These are phyloP conservation scores for Triticum aestivum DNA, from an alignment of 176 grass and related monocot species.

Conservation along the genomic window DNA sequence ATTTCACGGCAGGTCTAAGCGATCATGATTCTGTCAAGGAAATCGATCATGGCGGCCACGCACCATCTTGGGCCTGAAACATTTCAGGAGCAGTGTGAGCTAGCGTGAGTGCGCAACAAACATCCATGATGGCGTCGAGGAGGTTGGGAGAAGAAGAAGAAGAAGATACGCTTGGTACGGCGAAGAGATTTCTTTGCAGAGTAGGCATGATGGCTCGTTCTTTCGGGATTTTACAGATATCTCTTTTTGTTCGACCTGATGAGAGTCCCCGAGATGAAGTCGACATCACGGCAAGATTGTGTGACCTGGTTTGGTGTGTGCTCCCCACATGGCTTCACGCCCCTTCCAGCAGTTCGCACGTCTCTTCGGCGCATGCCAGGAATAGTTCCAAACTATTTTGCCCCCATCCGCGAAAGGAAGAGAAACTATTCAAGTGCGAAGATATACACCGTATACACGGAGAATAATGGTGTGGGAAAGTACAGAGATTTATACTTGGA, in stretches of 20 bases:
- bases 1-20: slow-evolving; percentile 1
- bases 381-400: slow-evolving; percentile 9
- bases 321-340: slow-evolving; percentile 54
- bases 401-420: neutral
- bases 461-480: neutral
- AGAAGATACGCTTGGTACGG: neutral
- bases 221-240: neutral
- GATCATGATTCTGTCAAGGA: slow-evolving; percentile 20
- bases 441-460: neutral
- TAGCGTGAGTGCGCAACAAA: neutral
- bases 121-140: neutral
- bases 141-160: neutral
- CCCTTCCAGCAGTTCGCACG: slow-evolving; percentile 11
- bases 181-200: slow-evolving; percentile 30
- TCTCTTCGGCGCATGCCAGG: neutral
- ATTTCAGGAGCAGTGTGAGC: neutral
- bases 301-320: slow-evolving; percentile 38
- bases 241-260: neutral
- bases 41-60: slow-evolving; percentile 2
- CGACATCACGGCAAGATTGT: slow-evolving; percentile 39
- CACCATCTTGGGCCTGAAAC: neutral
- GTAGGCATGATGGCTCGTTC: slow-evolving; percentile 8
- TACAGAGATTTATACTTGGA: neutral
- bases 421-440: neutral
- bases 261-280: slow-evolving; percentile 25